phyloP scores from a whole-genome alignment of 2,329 filamentous ascomycete species.

The Trichoderma sp. region DNA sequence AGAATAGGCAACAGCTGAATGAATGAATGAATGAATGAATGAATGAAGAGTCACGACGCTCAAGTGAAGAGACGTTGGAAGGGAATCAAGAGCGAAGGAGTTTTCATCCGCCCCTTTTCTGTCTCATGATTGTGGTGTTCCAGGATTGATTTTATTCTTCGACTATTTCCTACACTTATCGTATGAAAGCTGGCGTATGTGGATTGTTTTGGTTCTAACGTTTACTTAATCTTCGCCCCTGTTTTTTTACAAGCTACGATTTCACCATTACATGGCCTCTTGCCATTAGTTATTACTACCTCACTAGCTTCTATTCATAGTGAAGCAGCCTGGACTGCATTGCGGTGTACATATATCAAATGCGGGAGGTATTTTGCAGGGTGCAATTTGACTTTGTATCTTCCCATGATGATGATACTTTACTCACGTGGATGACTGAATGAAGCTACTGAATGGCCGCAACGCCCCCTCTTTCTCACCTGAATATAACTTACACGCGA shows the following conservation, averaged over 20 bases:
- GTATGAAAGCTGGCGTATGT: slow-evolving; percentile 5
- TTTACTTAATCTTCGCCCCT: neutral
- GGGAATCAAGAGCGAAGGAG: neutral
- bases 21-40: too few species aligned
- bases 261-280: neutral
- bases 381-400: neutral
- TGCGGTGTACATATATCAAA: slow-evolving; percentile 2
- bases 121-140: neutral
- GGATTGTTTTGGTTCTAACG: neutral
- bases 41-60: slow-evolving; percentile 25
- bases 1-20: slow-evolving; percentile 37
- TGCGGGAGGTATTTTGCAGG: neutral
- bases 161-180: neutral
- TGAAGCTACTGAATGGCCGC: neutral
- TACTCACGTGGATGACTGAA: neutral
- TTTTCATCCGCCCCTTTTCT: neutral
- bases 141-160: neutral
- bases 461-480: neutral
- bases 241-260: neutral
- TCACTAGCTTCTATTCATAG: neutral
- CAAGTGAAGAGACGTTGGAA: neutral
- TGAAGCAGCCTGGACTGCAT: neutral
- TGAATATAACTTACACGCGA: neutral
- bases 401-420: neutral
- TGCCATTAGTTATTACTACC: neutral